Percentiles rank a stretch among this genome's conserved stretches.
phyloP scores from a whole-genome alignment of 306 rosid species.

The Vigna mungo region DNA sequence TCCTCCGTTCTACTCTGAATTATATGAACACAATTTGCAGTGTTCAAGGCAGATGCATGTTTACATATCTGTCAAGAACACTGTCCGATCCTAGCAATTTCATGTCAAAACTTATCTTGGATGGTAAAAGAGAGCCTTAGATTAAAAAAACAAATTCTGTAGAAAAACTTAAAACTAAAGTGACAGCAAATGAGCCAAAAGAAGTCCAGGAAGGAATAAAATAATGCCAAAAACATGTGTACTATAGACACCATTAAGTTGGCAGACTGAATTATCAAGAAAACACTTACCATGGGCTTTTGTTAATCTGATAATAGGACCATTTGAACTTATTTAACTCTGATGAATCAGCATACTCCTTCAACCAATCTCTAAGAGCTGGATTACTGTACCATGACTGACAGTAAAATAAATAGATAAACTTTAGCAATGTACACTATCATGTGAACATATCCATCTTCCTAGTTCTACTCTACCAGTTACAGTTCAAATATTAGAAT shows the following conservation, averaged over 20 bases:
- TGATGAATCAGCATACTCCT: constrained; percentile 72
- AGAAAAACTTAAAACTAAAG: constrained; percentile 9
- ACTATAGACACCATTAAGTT: not conserved
- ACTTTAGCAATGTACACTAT: constrained; percentile 41
- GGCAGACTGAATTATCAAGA: constrained; percentile 5
- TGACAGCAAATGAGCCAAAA: constrained; percentile 13
- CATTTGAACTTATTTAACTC: constrained; percentile 85
- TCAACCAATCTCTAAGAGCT: constrained; percentile 83
- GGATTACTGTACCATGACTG: constrained; percentile 93
- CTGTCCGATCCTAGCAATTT: not conserved
- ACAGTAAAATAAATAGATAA: constrained; percentile 34
- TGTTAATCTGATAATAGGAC: constrained; percentile 84
- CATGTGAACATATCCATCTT: constrained; percentile 28
- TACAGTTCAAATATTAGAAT: constrained; percentile 20
- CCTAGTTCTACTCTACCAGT: constrained; percentile 26
- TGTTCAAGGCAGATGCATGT: constrained; percentile 6
- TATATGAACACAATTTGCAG: constrained; percentile 29
- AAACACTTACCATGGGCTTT: constrained; percentile 84
- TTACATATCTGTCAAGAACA: constrained; percentile 4
- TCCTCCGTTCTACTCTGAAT: not conserved
- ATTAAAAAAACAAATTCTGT: not conserved
- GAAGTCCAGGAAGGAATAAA: constrained; percentile 4
- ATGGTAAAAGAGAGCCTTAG: not conserved
- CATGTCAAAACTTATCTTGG: constrained; percentile 3
- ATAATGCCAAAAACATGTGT: not conserved